Evolutionary conservation across 164 flowering plant species (phyloP).

Genomic region (Vitis rotundifolia): DNA sequence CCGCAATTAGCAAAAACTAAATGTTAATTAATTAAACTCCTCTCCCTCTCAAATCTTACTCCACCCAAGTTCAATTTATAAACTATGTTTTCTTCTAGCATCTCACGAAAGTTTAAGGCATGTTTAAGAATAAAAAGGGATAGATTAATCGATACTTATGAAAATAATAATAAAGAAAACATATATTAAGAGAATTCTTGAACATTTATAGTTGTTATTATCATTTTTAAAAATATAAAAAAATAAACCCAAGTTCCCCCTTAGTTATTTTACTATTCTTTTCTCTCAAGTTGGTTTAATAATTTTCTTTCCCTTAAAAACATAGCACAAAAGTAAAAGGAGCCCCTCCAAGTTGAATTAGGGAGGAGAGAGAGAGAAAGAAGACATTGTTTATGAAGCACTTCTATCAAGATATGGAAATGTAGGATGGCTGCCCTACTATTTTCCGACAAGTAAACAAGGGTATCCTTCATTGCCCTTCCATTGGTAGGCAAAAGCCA

Average conservation of each 20-base stretch:
- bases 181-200: not conserved
- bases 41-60: not conserved
- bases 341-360: not conserved
- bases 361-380: slow-evolving; percentile 2
- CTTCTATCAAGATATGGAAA: slow-evolving; percentile 34
- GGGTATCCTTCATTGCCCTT: slow-evolving; percentile 27
- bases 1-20: slow-evolving; percentile 1
- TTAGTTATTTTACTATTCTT: too few species aligned
- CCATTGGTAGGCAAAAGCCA: slow-evolving; percentile 32
- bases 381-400: slow-evolving; percentile 15
- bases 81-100: too few species aligned
- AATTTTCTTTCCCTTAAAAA: not conserved
- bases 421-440: slow-evolving; percentile 32
- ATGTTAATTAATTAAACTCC: not conserved
- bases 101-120: too few species aligned
- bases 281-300: too few species aligned
- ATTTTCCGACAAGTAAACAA: slow-evolving; percentile 50
- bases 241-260: too few species aligned
- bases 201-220: not conserved
- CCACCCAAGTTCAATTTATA: too few species aligned
- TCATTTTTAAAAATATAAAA: too few species aligned
- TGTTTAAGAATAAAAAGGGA: too few species aligned
- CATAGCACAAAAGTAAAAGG: not conserved
- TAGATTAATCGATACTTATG: too few species aligned
- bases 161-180: too few species aligned